Percentiles rank a stretch among this genome's conserved stretches.
Conservation (phyloP, 139 green algal species). For the Diplosphaera chodatii region DNA sequence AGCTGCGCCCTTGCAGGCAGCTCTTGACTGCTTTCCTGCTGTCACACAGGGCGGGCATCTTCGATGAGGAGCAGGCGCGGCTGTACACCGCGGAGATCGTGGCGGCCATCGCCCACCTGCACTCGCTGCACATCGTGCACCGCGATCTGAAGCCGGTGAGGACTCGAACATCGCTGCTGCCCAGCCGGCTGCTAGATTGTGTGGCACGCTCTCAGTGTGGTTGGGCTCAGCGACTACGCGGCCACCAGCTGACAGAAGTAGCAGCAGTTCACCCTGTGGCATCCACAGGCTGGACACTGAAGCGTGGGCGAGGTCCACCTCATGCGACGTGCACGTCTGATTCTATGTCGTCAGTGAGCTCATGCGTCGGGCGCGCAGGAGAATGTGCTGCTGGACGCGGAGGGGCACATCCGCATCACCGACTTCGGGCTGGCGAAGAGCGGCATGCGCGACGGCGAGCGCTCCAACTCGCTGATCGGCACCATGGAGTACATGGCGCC, state of each 20-base stretch:
- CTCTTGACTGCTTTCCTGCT: no score
- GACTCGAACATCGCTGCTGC: no score
- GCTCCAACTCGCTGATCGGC: slow-evolving; percentile 90
- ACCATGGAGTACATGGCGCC: slow-evolving; percentile 89
- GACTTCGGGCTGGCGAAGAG: slow-evolving; percentile 75
- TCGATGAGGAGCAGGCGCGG: slow-evolving; percentile 77
- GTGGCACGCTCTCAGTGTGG: no score
- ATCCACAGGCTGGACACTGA: no score
- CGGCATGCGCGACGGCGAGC: slow-evolving; percentile 52
- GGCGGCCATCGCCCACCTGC: slow-evolving; percentile 84
- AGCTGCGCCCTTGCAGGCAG: no score
- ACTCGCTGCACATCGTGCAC: slow-evolving; percentile 78
- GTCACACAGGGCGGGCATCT: slow-evolving; percentile 46
- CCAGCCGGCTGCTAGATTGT: no score
- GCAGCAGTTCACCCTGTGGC: no score
- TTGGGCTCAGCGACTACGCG: no score
- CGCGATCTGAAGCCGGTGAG: slow-evolving; percentile 62
- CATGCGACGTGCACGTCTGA: no score
- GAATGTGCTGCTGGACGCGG: slow-evolving; percentile 91
- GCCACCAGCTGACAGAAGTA: no score
- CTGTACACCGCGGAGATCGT: slow-evolving; percentile 96
- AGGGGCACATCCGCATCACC: slow-evolving; percentile 92
- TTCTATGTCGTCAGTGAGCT: background rate
- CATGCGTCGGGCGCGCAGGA: slow-evolving; percentile 34
- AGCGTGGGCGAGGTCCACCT: no score